phyloP scores from a whole-genome alignment of 129 eudicot species.

The Solidago caesia region DNA sequence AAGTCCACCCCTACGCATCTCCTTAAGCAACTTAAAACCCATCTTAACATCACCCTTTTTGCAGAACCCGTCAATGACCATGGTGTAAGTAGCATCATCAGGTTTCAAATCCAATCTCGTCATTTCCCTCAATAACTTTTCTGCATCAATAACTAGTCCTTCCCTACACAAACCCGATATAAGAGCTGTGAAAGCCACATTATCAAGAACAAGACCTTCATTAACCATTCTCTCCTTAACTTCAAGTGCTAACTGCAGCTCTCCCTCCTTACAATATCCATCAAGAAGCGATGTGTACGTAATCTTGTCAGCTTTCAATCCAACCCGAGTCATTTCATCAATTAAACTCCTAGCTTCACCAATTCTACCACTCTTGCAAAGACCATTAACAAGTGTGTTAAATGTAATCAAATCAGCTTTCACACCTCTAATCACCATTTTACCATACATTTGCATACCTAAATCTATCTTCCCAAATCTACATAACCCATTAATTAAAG shows the following conservation, averaged over 20 bases:
- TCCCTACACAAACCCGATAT: constrained; percentile 72
- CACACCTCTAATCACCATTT: constrained; percentile 53
- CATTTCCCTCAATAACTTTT: constrained; percentile 66
- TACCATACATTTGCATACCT: constrained; percentile 58
- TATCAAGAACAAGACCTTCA: constrained; percentile 63
- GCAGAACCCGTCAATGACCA: constrained; percentile 73
- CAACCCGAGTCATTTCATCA: constrained; percentile 53
- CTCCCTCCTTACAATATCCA: constrained; percentile 77
- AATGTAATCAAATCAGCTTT: constrained; percentile 69
- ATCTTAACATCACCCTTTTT: constrained; percentile 72
- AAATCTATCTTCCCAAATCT: constrained; percentile 39
- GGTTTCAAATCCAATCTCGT: constrained; percentile 49
- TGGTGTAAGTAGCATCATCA: constrained; percentile 65
- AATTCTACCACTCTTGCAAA: constrained; percentile 63
- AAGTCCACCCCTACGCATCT: constrained; percentile 68
- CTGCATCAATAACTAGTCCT: constrained; percentile 60
- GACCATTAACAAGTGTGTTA: constrained; percentile 66
- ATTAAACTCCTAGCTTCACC: constrained; percentile 49
- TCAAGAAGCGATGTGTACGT: constrained; percentile 78
- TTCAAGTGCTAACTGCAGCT: constrained; percentile 54
- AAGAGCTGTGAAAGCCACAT: constrained; percentile 78
- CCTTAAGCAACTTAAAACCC: constrained; percentile 62
- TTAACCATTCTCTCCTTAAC: constrained; percentile 46
- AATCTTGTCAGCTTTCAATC: constrained; percentile 69
- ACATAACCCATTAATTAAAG: constrained; percentile 74